Evolutionary conservation across 2,329 filamentous ascomycete genomes (phyloP).

Genomic region (Neofusicoccum umdonicola): DNA sequence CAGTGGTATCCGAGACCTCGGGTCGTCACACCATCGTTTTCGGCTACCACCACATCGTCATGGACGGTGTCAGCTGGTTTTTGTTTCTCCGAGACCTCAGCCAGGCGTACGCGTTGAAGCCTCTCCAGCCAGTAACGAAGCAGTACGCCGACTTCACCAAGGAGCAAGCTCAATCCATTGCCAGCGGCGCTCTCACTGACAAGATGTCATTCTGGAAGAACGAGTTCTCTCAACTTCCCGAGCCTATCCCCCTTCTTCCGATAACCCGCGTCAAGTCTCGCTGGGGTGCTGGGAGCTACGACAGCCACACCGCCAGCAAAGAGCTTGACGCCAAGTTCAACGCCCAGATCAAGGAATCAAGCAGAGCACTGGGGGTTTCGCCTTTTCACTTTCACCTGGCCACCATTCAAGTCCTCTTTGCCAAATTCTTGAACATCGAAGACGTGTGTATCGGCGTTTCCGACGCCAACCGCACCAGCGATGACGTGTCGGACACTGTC

Average conservation of each 20-base stretch:
- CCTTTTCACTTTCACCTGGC: conserved; percentile 51
- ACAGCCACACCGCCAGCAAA: not conserved
- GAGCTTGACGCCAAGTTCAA: not conserved
- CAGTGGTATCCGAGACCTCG: conserved; percentile 35
- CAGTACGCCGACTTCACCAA: conserved; percentile 40
- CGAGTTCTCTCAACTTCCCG: conserved; percentile 25
- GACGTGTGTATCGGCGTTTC: conserved; percentile 50
- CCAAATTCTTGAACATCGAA: conserved; percentile 33
- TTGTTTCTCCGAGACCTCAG: conserved; percentile 47
- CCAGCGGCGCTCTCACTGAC: too few relatives aligned
- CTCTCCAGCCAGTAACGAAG: conserved; percentile 21
- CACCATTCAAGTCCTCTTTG: conserved; percentile 37
- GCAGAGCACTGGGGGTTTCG: conserved; percentile 29
- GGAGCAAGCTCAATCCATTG: conserved; percentile 19
- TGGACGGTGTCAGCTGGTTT: conserved; percentile 49
- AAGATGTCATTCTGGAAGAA: conserved; percentile 38
- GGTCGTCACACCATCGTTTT: conserved; percentile 44
- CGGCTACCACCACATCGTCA: conserved; percentile 49
- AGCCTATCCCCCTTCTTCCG: conserved; percentile 35
- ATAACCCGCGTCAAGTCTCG: conserved; percentile 18
- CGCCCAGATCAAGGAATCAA: conserved; percentile 21
- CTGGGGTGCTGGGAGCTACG: not conserved
- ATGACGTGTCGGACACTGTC: conserved; percentile 34
- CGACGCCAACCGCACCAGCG: conserved; percentile 44
- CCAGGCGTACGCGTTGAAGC: conserved; percentile 39